Evolutionary conservation across 1,284 basidiomycete species (phyloP).

Genomic region (Dichomitus squalens): DNA sequence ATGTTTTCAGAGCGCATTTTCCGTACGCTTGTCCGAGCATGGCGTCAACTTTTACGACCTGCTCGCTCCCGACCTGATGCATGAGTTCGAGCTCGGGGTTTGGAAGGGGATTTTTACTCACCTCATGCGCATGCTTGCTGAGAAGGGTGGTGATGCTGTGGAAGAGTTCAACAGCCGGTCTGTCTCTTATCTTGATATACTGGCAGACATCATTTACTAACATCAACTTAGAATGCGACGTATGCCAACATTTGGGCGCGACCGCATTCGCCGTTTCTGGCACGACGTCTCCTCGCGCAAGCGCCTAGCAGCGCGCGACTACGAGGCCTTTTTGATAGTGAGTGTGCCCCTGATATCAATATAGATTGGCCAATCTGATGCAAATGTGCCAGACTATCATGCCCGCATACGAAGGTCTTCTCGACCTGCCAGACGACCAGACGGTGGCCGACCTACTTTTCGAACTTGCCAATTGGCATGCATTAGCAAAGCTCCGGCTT

Average conservation of each 20-base stretch:
- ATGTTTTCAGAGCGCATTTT: constrained; percentile 38
- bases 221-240: constrained; percentile 18
- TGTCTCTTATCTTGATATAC: neutral
- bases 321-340: constrained; percentile 32
- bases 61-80: constrained; percentile 27
- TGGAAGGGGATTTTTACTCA: constrained; percentile 29
- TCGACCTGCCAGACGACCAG: neutral
- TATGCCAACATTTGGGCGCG: constrained; percentile 28
- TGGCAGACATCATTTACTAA: neutral
- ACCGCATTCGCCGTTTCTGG: constrained; percentile 30
- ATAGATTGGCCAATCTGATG: neutral
- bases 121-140: constrained; percentile 26
- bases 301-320: constrained; percentile 32
- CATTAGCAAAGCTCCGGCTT: no score
- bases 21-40: constrained; percentile 3
- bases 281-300: constrained; percentile 28
- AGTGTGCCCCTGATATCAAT: neutral
- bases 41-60: constrained; percentile 22
- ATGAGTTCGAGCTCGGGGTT: constrained; percentile 31
- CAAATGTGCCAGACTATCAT: neutral
- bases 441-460: constrained; percentile 17
- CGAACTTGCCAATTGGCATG: constrained; percentile 8
- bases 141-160: constrained; percentile 11
- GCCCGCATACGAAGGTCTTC: neutral
- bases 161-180: constrained; percentile 23